Percentiles rank a stretch among this genome's conserved stretches.
Evolutionary conservation across 768 basidiomycete species (phyloP).

Genomic region (Multifurca ochricompacta): DNA sequence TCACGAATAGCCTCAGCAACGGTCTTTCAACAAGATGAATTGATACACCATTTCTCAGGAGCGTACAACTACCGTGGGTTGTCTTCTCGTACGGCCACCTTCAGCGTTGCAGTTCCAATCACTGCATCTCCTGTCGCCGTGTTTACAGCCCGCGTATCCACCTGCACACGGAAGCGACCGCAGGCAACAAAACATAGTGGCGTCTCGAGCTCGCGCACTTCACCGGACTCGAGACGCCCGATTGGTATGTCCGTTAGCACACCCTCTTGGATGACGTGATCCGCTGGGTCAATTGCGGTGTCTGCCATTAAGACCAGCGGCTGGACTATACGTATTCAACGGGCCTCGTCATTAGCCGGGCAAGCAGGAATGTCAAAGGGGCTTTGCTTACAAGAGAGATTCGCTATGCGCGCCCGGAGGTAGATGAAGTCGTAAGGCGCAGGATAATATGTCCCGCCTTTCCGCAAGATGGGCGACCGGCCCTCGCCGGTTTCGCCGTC

Average conservation of each 20-base stretch:
- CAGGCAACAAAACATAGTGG: conserved; percentile 67
- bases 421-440: conserved; percentile 56
- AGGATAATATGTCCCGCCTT: conserved; percentile 42
- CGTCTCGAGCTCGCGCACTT: conserved; percentile 42
- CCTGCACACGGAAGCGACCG: conserved; percentile 50
- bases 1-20: background rate
- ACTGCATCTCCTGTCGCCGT: conserved; percentile 5
- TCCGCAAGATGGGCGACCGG: conserved; percentile 23
- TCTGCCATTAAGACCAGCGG: conserved; percentile 47
- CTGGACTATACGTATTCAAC: conserved; percentile 33
- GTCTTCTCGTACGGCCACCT: conserved; percentile 29
- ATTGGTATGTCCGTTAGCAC: conserved; percentile 51
- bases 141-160: conserved; percentile 30
- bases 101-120: conserved; percentile 36
- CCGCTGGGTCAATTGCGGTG: conserved; percentile 47
- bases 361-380: background rate
- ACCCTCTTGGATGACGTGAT: conserved; percentile 67
- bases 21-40: background rate
- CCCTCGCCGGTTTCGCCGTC: conserved; percentile 13
- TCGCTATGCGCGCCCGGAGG: conserved; percentile 49
- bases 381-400: conserved; percentile 54
- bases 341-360: background rate
- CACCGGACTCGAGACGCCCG: conserved; percentile 52
- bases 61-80: conserved; percentile 6
- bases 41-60: background rate